Percentiles rank a stretch among this genome's conserved stretches.
phyloP scores from a whole-genome alignment of 345 rosid genomes.

The Eucalyptus polyanthemos region DNA sequence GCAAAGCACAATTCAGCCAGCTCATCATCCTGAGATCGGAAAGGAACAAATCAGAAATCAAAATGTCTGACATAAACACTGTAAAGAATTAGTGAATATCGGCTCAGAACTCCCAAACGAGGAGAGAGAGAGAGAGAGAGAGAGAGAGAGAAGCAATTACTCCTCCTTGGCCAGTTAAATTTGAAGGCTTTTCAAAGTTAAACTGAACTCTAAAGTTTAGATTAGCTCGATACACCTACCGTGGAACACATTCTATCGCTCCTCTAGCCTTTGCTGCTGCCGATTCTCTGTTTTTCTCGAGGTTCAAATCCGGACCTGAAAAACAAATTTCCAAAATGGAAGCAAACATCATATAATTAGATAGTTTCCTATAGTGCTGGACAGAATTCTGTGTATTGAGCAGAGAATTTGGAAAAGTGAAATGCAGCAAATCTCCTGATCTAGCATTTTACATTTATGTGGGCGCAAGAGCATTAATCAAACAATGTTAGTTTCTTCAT shows the following conservation, averaged over 20 bases:
- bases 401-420: not conserved
- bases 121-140: not conserved
- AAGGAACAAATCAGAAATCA: not conserved
- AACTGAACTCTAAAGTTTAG: not conserved
- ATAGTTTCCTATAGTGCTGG: not conserved
- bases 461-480: not conserved
- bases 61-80: not conserved
- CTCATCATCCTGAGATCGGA: conserved; percentile 12
- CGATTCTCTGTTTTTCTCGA: not conserved
- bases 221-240: not conserved
- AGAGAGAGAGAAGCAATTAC: not conserved
- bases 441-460: not conserved
- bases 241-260: conserved; percentile 3
- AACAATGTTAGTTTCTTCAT: not conserved
- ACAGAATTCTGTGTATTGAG: not conserved
- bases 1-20: conserved; percentile 15
- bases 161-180: not conserved
- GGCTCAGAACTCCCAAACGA: not conserved
- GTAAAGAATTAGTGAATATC: not conserved
- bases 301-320: not conserved
- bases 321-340: not conserved
- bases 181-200: not conserved
- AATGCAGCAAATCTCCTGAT: not conserved
- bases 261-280: not conserved
- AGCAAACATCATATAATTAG: not conserved